These are phyloP conservation scores for Apiospora sp. DNA, from an alignment of 2,329 filamentous ascomycete genomes.

Conservation along the genomic window DNA sequence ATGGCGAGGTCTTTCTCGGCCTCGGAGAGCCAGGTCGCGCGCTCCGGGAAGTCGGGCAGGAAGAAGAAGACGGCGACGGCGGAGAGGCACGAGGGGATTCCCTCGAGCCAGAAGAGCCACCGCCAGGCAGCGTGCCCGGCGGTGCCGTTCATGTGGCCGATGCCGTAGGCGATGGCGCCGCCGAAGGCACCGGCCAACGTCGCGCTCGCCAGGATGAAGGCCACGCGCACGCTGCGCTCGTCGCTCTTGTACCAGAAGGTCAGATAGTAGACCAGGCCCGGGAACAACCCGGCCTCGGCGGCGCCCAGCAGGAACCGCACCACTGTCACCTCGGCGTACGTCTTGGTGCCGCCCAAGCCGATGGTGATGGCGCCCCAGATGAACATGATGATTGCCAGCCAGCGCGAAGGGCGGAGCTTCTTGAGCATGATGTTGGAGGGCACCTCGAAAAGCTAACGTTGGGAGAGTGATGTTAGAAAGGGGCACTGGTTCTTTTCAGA, in stretches of 20 bases:
- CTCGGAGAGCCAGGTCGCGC: constrained; percentile 66
- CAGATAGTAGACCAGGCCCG: constrained; percentile 69
- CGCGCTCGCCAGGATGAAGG: constrained; percentile 71
- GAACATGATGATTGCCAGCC: constrained; percentile 72
- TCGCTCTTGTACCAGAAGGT: constrained; percentile 78
- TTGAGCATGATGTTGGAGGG: constrained; percentile 73
- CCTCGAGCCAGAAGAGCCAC: constrained; percentile 66
- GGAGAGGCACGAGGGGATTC: constrained; percentile 56
- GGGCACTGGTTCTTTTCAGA: neutral
- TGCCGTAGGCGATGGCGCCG: constrained; percentile 77
- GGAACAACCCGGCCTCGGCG: constrained; percentile 76
- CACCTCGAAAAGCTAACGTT: constrained; percentile 61
- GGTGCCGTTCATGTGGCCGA: constrained; percentile 74
- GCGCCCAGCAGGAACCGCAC: constrained; percentile 73
- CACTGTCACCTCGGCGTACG: constrained; percentile 67
- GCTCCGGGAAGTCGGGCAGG: constrained; percentile 73
- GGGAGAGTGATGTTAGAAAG: neutral
- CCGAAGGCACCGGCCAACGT: constrained; percentile 78
- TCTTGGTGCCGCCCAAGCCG: constrained; percentile 68
- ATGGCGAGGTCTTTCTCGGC: constrained; percentile 65
- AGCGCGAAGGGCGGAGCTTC: constrained; percentile 67
- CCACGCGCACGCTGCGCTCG: constrained; percentile 76
- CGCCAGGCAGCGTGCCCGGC: constrained; percentile 72
- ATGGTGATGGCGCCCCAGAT: constrained; percentile 74
- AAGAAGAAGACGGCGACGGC: constrained; percentile 65